These are phyloP conservation scores for Komagataella kurtzmanii DNA, from an alignment of 805 yeast species.

Conservation along the genomic window DNA sequence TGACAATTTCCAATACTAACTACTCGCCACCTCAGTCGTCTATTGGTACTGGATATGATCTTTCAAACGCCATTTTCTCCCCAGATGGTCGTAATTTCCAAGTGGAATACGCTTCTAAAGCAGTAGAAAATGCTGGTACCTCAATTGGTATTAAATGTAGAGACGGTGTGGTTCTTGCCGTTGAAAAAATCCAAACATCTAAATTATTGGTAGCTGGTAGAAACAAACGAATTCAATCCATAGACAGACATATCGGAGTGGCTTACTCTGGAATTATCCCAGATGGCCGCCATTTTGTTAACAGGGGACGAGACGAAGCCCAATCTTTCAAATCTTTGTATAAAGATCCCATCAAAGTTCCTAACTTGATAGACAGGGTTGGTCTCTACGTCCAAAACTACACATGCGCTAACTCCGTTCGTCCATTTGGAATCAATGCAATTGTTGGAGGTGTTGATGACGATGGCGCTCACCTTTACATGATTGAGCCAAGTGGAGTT, in stretches of 20 bases:
- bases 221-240: constrained; percentile 82
- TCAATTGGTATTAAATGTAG: constrained; percentile 83
- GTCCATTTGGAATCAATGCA: constrained; percentile 93
- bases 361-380: constrained; percentile 73
- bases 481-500: constrained; percentile 95
- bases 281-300: constrained; percentile 90
- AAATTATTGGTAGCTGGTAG: constrained; percentile 81
- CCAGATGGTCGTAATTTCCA: constrained; percentile 94
- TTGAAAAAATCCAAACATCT: constrained; percentile 83
- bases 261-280: constrained; percentile 93
- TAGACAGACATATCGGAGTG: constrained; percentile 89
- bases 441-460: constrained; percentile 91
- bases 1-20: neutral
- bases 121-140: constrained; percentile 96
- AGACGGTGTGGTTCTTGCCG: constrained; percentile 95
- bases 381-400: constrained; percentile 91
- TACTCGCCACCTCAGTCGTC: constrained; percentile 37
- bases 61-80: constrained; percentile 89
- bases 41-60: constrained; percentile 98
- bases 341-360: constrained; percentile 64
- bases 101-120: constrained; percentile 95
- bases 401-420: constrained; percentile 90
- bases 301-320: constrained; percentile 88
- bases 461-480: constrained; percentile 83
- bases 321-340: constrained; percentile 63